Percentiles rank a stretch among this genome's conserved stretches.
Evolutionary conservation across 164 flowering plant species (phyloP).

Genomic region (Nelumbo lutea): DNA sequence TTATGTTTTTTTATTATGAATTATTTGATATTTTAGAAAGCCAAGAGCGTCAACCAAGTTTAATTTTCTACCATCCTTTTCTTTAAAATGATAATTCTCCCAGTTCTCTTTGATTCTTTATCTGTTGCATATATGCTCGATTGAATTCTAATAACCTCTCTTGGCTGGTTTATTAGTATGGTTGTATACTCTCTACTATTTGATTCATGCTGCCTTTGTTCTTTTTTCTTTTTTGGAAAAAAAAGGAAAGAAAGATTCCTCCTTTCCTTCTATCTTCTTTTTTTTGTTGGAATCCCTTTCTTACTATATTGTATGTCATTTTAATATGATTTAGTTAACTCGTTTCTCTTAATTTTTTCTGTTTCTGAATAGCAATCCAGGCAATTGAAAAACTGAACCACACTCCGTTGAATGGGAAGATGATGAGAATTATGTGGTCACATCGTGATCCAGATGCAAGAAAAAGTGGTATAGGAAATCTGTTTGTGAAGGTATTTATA

Average conservation of each 20-base stretch:
- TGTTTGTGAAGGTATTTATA: constrained; percentile 72
- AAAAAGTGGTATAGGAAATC: constrained; percentile 71
- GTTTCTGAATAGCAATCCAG: constrained; percentile 36
- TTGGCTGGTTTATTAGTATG: not conserved
- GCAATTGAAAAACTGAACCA: constrained; percentile 69
- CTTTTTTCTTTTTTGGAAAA: not conserved
- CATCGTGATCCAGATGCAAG: constrained; percentile 70
- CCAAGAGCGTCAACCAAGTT: too few species aligned
- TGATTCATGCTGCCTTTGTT: not conserved
- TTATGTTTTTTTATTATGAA: too few species aligned
- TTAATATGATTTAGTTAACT: not conserved
- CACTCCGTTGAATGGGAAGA: constrained; percentile 55
- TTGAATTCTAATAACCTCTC: not conserved
- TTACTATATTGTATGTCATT: not conserved
- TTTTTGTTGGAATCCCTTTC: not conserved
- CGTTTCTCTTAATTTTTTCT: not conserved
- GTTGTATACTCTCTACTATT: not conserved
- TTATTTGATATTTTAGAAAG: too few species aligned
- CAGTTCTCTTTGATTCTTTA: not conserved
- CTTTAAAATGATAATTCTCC: not conserved
- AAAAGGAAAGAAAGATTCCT: not conserved
- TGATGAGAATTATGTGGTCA: constrained; percentile 65
- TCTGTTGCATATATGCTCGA: not conserved
- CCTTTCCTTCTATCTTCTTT: not conserved
- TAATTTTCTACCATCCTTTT: not conserved